A percentile compares a stretch with the other conserved stretches of the same genome.
Conservation (phyloP, 306 rosid species). For the Dalbergia cochinchinensis region DNA sequence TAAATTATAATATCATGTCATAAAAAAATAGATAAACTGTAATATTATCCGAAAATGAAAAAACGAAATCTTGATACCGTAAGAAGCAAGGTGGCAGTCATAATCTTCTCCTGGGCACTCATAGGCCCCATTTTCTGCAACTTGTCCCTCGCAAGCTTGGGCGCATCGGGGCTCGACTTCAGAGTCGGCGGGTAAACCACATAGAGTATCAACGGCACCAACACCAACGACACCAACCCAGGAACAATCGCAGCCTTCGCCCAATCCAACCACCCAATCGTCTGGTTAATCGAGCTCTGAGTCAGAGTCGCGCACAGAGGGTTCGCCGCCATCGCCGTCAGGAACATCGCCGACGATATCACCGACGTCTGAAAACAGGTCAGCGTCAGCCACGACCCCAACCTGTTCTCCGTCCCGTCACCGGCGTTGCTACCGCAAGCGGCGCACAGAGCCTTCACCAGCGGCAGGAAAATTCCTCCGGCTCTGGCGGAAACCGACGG, state of each 20-base stretch:
- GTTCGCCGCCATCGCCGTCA: conserved; percentile 98
- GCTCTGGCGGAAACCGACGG: conserved; percentile 97
- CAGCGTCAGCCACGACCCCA: conserved; percentile 96
- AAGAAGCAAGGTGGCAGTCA: conserved; percentile 86
- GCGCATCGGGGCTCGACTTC: conserved; percentile 92
- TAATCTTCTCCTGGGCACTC: conserved; percentile 77
- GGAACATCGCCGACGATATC: conserved; percentile 94
- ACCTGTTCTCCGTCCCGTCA: conserved; percentile 80
- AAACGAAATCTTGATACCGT: conserved; percentile 58
- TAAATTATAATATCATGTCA: too few relatives aligned
- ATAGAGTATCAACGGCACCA: conserved; percentile 86
- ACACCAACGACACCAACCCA: conserved; percentile 78
- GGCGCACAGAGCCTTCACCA: conserved; percentile 87
- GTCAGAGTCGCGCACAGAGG: conserved; percentile 87
- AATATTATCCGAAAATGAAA: too few relatives aligned
- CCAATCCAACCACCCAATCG: conserved; percentile 98
- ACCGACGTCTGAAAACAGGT: conserved; percentile 97
- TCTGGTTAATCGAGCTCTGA: conserved; percentile 73
- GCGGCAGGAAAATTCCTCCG: conserved; percentile 91
- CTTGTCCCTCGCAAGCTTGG: conserved; percentile 88
- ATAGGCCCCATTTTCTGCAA: conserved; percentile 91
- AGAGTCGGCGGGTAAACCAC: conserved; percentile 87
- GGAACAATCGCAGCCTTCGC: conserved; percentile 93
- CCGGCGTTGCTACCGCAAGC: conserved; percentile 96
- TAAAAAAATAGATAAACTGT: too few relatives aligned